Evolutionary conservation across 495 filamentous ascomycete genomes (phyloP), one percentile per base, ranked within the genome.

Genomic region (Penicillium cataractarum): DNA sequence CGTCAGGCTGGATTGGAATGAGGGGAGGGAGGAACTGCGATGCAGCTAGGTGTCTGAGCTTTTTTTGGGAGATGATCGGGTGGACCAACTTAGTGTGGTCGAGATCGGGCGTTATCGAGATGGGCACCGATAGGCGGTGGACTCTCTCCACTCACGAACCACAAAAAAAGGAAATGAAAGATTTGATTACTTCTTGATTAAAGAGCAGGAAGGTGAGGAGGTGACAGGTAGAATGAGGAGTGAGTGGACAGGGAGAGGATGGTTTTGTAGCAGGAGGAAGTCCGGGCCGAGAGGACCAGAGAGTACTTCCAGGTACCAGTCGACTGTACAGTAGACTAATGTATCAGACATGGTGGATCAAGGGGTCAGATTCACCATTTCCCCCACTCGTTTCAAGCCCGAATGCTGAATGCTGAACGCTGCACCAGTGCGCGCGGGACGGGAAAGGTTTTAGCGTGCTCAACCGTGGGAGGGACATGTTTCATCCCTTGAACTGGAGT

Each of bases 31-130:
- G 8, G 49, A 15, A 32, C 29, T 29, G 29, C n/a, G 51, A 31
- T 54, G 51, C 31, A 35, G 51, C 51, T 35, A 12, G 29, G 4
- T 24, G 51, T 66, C 66, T 71, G 67, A 65, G 67, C 62, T 70
- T 72, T 68, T 68, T 67, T 64, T 22, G 60, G 63, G 60, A 39
- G 21, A 32, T 63, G 68, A 71, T 66, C 68, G 68, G 54, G 48
- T 33, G 61, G 58, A 44, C 64, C 61, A n/a, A 70, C 64, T 64
- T 66, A 68, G 68, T 65, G 64, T 60, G 53, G 63, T 66, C 60
- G 58, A 54, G 65, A 69, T 67, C 60, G 61, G 61, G 48, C 48
- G 59, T 70, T 62, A 70, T 71, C 68, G 22, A 42, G 65, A 66
- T 57, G 53, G 46, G 46, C 46, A 29, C 29, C n/a, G 15, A 26